Base-by-base conservation (phyloP, 2,329 filamentous ascomycete genomes). In the Stagonosporopsis rhizophila region DNA sequence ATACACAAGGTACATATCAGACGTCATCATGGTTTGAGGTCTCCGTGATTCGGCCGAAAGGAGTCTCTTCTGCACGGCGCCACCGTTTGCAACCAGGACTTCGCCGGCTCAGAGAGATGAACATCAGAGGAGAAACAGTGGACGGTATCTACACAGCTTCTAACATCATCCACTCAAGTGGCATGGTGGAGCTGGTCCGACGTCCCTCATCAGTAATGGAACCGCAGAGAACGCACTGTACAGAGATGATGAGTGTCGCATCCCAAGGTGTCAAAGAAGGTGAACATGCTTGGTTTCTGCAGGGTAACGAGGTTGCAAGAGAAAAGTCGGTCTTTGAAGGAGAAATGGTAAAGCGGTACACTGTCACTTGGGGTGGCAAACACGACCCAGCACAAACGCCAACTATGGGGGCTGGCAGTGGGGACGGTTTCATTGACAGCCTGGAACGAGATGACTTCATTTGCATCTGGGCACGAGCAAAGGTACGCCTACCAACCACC, bases 11-110 rank as follows among this genome's bases (percentile, higher is more conserved):
- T 2, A 52, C 61, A 1, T 66, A 60, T 48, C 14, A 55, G 1
- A 65, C 61, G 14, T 69, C 62, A 2, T 69, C 64, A 3, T 71
- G 62, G 56, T 65, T 61, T 35, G 62, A 70, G 39, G 56, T 60
- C 9, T 67, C 59, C n/a, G 56, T 56, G 15, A 17, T 58, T 38
- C 42, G 45, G 32, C 46, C 37, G 9, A 50, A 42, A 12, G 28
- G 28, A 3, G 19, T 6, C 4, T 35, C 17, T 3, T 19, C 19
- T 8, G 23, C 49, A 28, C 35, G n/a, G 27, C 27, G n/a, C 15
- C 23, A 44, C 12, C 39, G 6, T 39, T 32, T 42, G 14, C 30
- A 39, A 6, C 35, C 44, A n/a, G 39, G 49, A 32, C 44, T 54
- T 27, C 20, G 46, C 30, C 4, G 20, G 44, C 28, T 46, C 19